A percentile compares a stretch with the other conserved stretches of the same genome.
Evolutionary conservation across 225 moss, liverwort and hornwort species (phyloP).

Genomic region (Pleurozium schreberi): DNA sequence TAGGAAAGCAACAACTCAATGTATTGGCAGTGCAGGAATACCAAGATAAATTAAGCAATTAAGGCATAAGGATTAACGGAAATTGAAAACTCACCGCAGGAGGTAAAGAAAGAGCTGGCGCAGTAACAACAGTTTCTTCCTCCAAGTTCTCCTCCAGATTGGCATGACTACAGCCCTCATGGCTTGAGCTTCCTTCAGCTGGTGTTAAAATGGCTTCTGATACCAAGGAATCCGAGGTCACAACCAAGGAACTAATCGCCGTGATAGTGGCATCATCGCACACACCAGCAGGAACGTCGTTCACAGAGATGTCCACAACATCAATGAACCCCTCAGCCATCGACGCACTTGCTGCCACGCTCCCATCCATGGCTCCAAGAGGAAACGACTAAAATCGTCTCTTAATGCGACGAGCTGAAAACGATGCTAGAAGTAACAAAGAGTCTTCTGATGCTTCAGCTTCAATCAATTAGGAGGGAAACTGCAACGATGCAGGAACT

Average conservation of each 20-base stretch:
- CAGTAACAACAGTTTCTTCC: not conserved
- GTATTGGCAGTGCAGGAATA: not conserved
- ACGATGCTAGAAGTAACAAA: not conserved
- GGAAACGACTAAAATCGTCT: not conserved
- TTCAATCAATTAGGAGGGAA: constrained; percentile 5
- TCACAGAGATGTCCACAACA: not conserved
- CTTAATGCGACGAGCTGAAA: not conserved
- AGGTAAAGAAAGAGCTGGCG: not conserved
- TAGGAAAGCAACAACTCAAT: not conserved
- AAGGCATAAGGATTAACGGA: not conserved
- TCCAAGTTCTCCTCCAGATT: not conserved
- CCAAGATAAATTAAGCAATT: not conserved
- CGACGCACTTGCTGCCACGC: not conserved
- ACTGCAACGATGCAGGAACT: constrained; percentile 12
- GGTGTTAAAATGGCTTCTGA: not conserved
- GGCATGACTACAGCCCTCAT: not conserved
- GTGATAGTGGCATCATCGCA: not conserved
- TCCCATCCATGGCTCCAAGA: not conserved
- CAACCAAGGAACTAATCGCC: not conserved
- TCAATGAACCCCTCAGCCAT: not conserved
- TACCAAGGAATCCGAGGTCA: not conserved
- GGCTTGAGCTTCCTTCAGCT: not conserved
- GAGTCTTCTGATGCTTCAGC: not conserved
- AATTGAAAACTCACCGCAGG: not conserved
- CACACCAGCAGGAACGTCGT: not conserved